Evolutionary conservation across 305 asterid species (phyloP).

Genomic region (Fraxinus velutina): DNA sequence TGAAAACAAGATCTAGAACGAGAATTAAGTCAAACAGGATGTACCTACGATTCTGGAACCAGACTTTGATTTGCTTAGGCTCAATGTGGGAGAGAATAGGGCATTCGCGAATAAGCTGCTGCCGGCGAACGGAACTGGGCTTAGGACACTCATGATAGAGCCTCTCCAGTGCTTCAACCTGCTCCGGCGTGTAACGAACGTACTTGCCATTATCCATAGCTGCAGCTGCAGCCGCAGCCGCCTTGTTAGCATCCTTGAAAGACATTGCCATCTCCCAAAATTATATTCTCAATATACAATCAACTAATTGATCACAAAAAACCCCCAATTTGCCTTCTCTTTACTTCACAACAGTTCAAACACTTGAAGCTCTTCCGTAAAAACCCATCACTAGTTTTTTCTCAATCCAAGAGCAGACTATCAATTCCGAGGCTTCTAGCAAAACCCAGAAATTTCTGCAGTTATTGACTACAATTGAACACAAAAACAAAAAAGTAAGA

Average conservation of each 20-base stretch:
- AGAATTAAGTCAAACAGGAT: background rate
- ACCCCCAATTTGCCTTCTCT: background rate
- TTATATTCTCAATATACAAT: background rate
- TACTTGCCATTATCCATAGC: conserved; percentile 45
- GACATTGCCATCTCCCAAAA: conserved; percentile 35
- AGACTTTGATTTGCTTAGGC: conserved; percentile 54
- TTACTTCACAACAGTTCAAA: conserved; percentile 6
- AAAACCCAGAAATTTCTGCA: background rate
- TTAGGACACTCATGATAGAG: conserved; percentile 54
- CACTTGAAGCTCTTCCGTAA: background rate
- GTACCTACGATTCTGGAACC: conserved; percentile 58
- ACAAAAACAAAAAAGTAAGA: background rate
- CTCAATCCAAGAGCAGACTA: background rate
- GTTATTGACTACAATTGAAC: conserved; percentile 4
- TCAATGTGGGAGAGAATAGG: conserved; percentile 49
- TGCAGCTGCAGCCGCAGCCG: background rate
- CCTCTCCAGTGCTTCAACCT: conserved; percentile 57
- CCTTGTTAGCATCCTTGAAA: conserved; percentile 47
- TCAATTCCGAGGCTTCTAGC: background rate
- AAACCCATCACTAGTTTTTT: background rate
- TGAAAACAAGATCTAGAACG: background rate
- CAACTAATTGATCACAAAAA: background rate
- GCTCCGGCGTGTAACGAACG: conserved; percentile 58
- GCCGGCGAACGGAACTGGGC: conserved; percentile 52
- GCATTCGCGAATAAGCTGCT: conserved; percentile 52